Percentiles rank a stretch among this genome's conserved stretches.
phyloP scores from a whole-genome alignment of 805 yeast species.

The Ogataea trehaloabstinens region DNA sequence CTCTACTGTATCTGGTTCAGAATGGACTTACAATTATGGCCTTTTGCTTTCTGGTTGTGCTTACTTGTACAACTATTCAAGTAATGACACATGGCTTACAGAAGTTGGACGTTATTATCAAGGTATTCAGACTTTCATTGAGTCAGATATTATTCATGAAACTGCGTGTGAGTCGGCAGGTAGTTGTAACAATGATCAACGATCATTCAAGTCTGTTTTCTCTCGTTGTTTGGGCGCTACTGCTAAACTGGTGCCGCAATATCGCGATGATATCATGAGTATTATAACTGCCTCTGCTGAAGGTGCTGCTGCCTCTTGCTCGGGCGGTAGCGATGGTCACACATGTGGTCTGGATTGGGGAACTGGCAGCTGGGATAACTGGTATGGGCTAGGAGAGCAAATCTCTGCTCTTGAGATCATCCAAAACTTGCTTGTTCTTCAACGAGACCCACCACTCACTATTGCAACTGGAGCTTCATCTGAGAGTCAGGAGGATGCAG shows the following conservation, averaged over 20 bases:
- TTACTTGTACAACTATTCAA: constrained; percentile 62
- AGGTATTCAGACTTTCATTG: constrained; percentile 46
- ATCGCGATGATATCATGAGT: constrained; percentile 38
- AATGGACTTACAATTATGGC: constrained; percentile 76
- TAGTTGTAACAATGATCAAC: constrained; percentile 70
- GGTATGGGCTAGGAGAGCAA: constrained; percentile 82
- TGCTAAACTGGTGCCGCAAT: constrained; percentile 50
- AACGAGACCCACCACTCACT: constrained; percentile 58
- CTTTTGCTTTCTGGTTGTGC: constrained; percentile 67
- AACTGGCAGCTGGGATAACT: constrained; percentile 56
- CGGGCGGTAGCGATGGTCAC: constrained; percentile 82
- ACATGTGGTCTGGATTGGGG: constrained; percentile 85
- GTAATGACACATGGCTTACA: constrained; percentile 40
- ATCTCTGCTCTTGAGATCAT: constrained; percentile 71
- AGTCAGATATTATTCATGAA: constrained; percentile 52
- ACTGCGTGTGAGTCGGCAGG: constrained; percentile 52
- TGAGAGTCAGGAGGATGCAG: constrained; percentile 29
- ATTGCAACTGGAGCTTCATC: constrained; percentile 65
- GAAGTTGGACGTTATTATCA: constrained; percentile 37
- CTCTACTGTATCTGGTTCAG: constrained; percentile 43
- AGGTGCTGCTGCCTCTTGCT: constrained; percentile 77
- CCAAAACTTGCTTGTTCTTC: constrained; percentile 40
- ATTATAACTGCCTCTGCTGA: constrained; percentile 43
- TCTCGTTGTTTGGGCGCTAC: constrained; percentile 63
- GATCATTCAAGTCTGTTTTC: constrained; percentile 70